Evolutionary conservation across 768 basidiomycete species (phyloP).

Genomic region (Royoungia palumana): DNA sequence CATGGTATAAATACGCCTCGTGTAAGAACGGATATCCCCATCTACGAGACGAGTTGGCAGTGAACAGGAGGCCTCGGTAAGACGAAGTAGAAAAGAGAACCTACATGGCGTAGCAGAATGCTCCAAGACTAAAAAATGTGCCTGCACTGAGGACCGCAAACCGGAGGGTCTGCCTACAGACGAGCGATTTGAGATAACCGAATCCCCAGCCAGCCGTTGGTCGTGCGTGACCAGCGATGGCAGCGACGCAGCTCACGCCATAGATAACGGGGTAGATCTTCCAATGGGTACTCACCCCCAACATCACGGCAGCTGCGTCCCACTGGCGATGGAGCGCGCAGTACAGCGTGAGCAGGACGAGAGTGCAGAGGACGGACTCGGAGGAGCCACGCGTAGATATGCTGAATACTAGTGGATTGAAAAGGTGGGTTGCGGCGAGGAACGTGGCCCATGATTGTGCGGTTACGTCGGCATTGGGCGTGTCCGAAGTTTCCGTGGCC

Average conservation of each 20-base stretch:
- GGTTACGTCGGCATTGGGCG: background rate
- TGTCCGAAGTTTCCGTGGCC: background rate
- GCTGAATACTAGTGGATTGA: conserved; percentile 92
- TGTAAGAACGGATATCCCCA: conserved; percentile 94
- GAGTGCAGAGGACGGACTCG: conserved; percentile 78
- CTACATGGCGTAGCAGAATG: conserved; percentile 71
- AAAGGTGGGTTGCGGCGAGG: conserved; percentile 71
- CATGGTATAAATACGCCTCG: conserved; percentile 92
- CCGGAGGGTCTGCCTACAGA: conserved; percentile 51
- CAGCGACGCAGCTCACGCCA: conserved; percentile 63
- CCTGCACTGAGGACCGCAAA: conserved; percentile 70
- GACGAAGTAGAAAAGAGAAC: conserved; percentile 29
- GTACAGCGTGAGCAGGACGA: conserved; percentile 72
- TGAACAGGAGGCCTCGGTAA: background rate
- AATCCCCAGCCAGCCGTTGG: conserved; percentile 17
- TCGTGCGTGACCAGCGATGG: conserved; percentile 23
- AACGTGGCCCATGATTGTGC: conserved; percentile 41
- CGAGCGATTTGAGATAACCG: conserved; percentile 35
- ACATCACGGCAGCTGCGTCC: conserved; percentile 62
- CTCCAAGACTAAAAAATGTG: conserved; percentile 63
- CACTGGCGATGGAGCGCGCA: conserved; percentile 56
- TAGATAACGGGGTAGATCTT: conserved; percentile 97
- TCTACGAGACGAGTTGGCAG: conserved; percentile 38
- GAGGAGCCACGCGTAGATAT: conserved; percentile 98
- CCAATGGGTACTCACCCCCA: conserved; percentile 89